Conservation (phyloP, 2,329 filamentous ascomycete genomes). For the Ophiostoma populinum region DNA sequence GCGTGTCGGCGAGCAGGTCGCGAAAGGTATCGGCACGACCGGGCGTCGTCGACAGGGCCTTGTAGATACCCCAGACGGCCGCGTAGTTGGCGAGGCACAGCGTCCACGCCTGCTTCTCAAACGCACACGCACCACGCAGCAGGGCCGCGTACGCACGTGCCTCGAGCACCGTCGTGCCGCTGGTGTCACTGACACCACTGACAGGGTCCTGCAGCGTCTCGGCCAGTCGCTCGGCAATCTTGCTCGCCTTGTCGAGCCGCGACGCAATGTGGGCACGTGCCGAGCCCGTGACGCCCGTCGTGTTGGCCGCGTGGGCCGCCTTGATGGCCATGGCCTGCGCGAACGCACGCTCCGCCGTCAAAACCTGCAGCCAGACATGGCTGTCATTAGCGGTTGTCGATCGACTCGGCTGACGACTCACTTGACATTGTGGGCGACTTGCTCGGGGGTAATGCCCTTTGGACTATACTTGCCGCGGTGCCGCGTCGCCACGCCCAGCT, state of each 20-base stretch:
- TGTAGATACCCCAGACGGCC: constrained; percentile 66
- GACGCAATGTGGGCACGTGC: constrained; percentile 81
- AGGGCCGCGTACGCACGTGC: constrained; percentile 68
- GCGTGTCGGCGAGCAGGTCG: constrained; percentile 67
- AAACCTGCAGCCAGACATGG: constrained; percentile 60
- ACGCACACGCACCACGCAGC: constrained; percentile 58
- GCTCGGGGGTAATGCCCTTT: constrained; percentile 50
- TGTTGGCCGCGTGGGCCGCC: constrained; percentile 59
- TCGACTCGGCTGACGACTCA: constrained; percentile 25
- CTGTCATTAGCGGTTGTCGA: constrained; percentile 25
- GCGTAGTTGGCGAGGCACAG: constrained; percentile 60
- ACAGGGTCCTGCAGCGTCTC: constrained; percentile 44
- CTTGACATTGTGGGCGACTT: constrained; percentile 61
- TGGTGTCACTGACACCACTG: constrained; percentile 49
- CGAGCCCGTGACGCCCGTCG: constrained; percentile 60
- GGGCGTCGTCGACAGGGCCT: constrained; percentile 45
- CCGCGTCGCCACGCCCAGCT: constrained; percentile 65
- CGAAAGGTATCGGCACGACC: constrained; percentile 61
- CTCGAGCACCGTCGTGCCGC: constrained; percentile 66
- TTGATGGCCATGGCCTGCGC: constrained; percentile 94
- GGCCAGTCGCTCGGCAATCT: constrained; percentile 50
- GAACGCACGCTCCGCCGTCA: constrained; percentile 83
- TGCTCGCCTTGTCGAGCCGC: constrained; percentile 63
- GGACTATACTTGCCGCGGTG: constrained; percentile 70
- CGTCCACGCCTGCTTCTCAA: constrained; percentile 82